Conservation (phyloP, 495 filamentous ascomycete species). For the Hypoxylon trugodes region DNA sequence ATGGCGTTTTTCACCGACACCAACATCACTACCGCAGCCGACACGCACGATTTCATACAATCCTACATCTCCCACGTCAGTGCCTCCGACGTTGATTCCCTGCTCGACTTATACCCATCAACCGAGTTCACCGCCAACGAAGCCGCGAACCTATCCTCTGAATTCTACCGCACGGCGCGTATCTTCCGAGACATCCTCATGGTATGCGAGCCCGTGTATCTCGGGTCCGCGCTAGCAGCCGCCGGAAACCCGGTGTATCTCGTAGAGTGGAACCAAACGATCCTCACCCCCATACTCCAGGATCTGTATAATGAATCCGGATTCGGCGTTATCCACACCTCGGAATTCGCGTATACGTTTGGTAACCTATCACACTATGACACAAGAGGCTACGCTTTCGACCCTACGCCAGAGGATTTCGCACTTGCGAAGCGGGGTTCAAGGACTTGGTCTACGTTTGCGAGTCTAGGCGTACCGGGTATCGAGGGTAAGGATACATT, state of each 20-base stretch:
- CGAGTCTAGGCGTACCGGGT: conserved; percentile 35
- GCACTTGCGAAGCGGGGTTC: conserved; percentile 36
- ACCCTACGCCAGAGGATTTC: conserved; percentile 37
- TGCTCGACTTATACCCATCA: conserved; percentile 51
- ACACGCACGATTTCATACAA: conserved; percentile 62
- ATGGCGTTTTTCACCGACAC: conserved; percentile 31
- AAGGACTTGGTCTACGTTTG: conserved; percentile 46
- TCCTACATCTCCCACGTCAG: conserved; percentile 61
- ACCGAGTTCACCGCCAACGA: conserved; percentile 44
- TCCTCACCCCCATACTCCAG: conserved; percentile 45
- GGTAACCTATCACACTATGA: conserved; percentile 46
- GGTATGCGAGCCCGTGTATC: conserved; percentile 54
- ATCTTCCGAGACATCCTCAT: conserved; percentile 58
- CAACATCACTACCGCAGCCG: conserved; percentile 50
- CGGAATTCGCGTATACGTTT: conserved; percentile 58
- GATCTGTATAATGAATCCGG: conserved; percentile 41
- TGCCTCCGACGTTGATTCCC: conserved; percentile 25
- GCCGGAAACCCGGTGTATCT: conserved; percentile 47
- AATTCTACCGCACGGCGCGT: conserved; percentile 56
- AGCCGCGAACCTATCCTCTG: conserved; percentile 41
- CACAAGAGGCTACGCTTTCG: conserved; percentile 19
- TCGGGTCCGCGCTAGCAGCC: conserved; percentile 48
- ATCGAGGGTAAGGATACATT: conserved; percentile 37
- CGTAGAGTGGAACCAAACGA: conserved; percentile 55
- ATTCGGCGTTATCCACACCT: conserved; percentile 53